Evolutionary conservation across 2,329 filamentous ascomycete species (phyloP), one percentile per base, ranked within the genome.

Genomic region (Cercospora zeina): DNA sequence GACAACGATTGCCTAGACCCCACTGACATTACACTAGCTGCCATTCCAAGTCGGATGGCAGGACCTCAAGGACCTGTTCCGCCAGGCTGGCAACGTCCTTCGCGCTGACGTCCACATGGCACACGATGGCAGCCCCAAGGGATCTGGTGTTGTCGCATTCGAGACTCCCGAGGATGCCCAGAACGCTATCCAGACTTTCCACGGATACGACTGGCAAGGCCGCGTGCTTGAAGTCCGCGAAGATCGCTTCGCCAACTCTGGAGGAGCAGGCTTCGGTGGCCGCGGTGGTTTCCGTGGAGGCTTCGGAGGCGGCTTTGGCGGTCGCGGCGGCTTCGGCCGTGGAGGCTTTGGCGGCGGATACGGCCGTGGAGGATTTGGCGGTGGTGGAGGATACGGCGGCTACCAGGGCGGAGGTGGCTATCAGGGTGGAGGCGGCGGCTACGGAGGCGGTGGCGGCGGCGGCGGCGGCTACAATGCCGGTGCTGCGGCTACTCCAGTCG

Each of bases 1-100:
- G 51, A 7, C 45, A 16, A 27, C 11, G 9, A 1, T 9, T 3
- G 11, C 24, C 7, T 8, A 4, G 11, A 54, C 24, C 31, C 73
- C 63, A 73, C 68, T 71, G 55, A 67, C 65, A 67, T 63, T 61
- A 67, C 27, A 71, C 45, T 79, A 99, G 95, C 90, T 99, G 71
- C 95, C 95, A 19, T 99, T 93, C 81, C 96, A 91, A 68, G 91
- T 96, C 71, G 95, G 95, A 76, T 99, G 95, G 95, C 95, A 99
- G 80, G 95, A 99, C 78, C 82, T 99, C 71, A 99, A 99, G 81
- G 95, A 99, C 78, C 84, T 99, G 69, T 99, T 99, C 84, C 90
- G 95, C 74, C 93, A 97, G 85, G 93, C 95, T 80, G 92, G 91
- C 69, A 85, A 86, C 64, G 92, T 99, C 64, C 89, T 97, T 73